A percentile compares a stretch with the other conserved stretches of the same genome.
phyloP scores from a whole-genome alignment of 169 alveolate species.

The Plasmodium gaboni region DNA sequence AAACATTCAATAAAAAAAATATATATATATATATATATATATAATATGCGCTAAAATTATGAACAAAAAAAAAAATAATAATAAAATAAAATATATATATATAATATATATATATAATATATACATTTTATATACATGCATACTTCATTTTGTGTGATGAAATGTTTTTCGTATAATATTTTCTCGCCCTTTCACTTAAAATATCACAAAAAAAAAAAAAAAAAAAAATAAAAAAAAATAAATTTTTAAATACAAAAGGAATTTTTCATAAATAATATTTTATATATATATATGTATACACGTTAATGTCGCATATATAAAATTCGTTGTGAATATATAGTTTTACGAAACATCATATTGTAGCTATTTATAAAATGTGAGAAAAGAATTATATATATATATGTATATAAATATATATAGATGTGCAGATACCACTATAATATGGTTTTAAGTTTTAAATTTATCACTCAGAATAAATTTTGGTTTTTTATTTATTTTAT shows the following conservation, averaged over 20 bases:
- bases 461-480: constrained; percentile 1
- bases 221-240: too few relatives aligned
- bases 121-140: too few relatives aligned
- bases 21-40: too few relatives aligned
- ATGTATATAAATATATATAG: neutral
- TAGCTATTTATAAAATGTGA: neutral
- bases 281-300: neutral
- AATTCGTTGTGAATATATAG: neutral
- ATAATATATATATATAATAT: too few relatives aligned
- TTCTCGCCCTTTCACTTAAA: neutral
- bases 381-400: neutral
- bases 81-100: too few relatives aligned
- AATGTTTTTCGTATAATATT: neutral
- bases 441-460: constrained; percentile 27
- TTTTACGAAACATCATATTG: neutral
- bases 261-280: too few relatives aligned
- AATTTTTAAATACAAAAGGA: too few relatives aligned
- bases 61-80: too few relatives aligned
- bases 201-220: neutral
- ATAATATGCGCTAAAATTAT: too few relatives aligned
- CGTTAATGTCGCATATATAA: neutral
- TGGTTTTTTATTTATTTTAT: constrained; percentile 34
- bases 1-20: too few relatives aligned
- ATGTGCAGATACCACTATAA: neutral
- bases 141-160: too few relatives aligned